These are phyloP conservation scores for Paxillus involutus DNA, from an alignment of 768 basidiomycete genomes.

Conservation along the genomic window DNA sequence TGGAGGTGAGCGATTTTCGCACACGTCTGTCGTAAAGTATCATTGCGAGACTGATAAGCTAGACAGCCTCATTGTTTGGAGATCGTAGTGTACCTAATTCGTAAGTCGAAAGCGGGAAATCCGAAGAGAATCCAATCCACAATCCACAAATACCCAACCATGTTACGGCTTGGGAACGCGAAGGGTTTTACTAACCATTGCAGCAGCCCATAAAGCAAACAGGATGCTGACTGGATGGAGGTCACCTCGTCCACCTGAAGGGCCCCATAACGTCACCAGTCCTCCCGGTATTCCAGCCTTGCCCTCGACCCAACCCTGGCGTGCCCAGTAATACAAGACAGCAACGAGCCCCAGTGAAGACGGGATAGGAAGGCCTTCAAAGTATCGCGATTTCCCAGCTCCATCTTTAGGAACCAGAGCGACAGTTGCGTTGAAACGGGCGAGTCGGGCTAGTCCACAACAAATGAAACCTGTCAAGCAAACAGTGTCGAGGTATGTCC, in stretches of 20 bases:
- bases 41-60: slow-evolving; percentile 6
- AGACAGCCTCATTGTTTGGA: not conserved
- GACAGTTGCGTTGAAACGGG: slow-evolving; percentile 98
- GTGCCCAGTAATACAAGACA: slow-evolving; percentile 78
- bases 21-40: slow-evolving; percentile 16
- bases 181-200: slow-evolving; percentile 98
- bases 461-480: slow-evolving; percentile 89
- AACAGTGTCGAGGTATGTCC: slow-evolving; percentile 88
- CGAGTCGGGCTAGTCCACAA: slow-evolving; percentile 93
- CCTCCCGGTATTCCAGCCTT: slow-evolving; percentile 76
- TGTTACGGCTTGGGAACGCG: slow-evolving; percentile 74
- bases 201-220: slow-evolving; percentile 87
- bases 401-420: slow-evolving; percentile 88
- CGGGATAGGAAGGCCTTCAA: slow-evolving; percentile 97
- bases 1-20: not conserved
- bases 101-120: not conserved
- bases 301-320: slow-evolving; percentile 82
- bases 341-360: slow-evolving; percentile 81
- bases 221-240: slow-evolving; percentile 76
- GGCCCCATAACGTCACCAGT: slow-evolving; percentile 71
- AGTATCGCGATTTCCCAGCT: slow-evolving; percentile 88
- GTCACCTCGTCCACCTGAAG: slow-evolving; percentile 74
- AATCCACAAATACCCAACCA: not conserved
- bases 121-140: not conserved
- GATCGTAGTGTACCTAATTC: slow-evolving; percentile 4